Evolutionary conservation across 352 stramenopile species (phyloP), one percentile per base, ranked within the genome.

Genomic region (Phytopythium litorale): DNA sequence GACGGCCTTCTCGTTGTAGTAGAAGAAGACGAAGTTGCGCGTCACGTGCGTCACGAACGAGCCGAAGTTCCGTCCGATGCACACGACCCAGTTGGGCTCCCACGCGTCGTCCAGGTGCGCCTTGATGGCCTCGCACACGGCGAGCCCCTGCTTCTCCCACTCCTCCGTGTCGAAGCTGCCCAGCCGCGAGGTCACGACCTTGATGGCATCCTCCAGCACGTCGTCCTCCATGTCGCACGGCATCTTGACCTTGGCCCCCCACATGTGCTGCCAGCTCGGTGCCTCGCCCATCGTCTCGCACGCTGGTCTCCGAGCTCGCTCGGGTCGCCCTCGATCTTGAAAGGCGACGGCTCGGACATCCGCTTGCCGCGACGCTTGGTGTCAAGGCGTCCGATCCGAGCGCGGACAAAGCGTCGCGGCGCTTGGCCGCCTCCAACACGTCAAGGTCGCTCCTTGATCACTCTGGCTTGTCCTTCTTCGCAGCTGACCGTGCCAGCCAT

Each of bases 1-100:
- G 40, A 92, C 66, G 15, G 87, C 83, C 58, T 93, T 94, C 60
- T 94, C 86, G 65, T 92, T 92, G 71, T 79, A 96, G 67, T 94
- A 93, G 60, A 98, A 98, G 67, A 96, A 97, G 3, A 97, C 74
- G 68, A 98, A 97, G 58, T 96, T 90, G 43, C 80, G 84, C 18
- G 91, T 96, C 57, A 98, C 90, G 75, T 98, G 93, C 23, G 90
- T 98, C 35, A 98, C 92, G 60, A 96, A 96, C 40, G 88, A 97
- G 52, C 92, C 93, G 58, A 98, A 98, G 66, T 97, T 97, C 38
- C 87, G 78, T 3, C 92, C 93, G 52, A 97, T 96, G 59, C 83
- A 92, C 18, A 96, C 84, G 35, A 93, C 79, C 87, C 87, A 96
- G 48, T 92, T 72, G 30, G 83, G 83, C 30, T 94, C 84, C 87